Conservation (phyloP, 2,329 filamentous ascomycete species). For the Ophiostoma novo-ulmi region DNA sequence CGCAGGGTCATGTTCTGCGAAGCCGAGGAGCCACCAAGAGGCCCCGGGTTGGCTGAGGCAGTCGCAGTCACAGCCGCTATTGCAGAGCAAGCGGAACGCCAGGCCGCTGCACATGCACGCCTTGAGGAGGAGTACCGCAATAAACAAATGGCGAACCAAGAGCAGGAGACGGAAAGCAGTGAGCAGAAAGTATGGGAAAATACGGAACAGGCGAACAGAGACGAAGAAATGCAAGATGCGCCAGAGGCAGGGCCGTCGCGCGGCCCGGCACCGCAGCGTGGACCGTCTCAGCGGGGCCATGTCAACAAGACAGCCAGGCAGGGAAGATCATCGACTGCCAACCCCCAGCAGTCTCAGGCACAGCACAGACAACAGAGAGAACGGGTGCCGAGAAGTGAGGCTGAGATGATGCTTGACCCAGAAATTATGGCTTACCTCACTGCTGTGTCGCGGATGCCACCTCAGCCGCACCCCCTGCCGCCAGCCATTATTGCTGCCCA, state of each 20-base stretch:
- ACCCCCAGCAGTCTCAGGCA: neutral
- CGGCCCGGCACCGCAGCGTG: neutral
- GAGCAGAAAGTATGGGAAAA: neutral
- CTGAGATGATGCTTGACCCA: neutral
- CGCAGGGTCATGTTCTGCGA: conserved; percentile 12
- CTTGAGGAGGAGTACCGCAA: neutral
- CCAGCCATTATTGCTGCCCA: neutral
- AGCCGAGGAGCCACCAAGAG: neutral
- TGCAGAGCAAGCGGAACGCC: neutral
- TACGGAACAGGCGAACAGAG: neutral
- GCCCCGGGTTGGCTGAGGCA: neutral
- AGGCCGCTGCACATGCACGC: neutral
- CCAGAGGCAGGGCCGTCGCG: neutral
- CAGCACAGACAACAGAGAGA: neutral
- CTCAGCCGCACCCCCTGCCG: neutral
- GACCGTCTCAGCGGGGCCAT: neutral
- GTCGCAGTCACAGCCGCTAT: neutral
- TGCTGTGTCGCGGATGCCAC: neutral
- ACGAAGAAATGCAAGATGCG: neutral
- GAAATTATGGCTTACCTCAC: neutral
- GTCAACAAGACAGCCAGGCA: neutral
- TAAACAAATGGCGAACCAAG: neutral
- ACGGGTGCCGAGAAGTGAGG: neutral
- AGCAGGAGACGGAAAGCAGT: neutral
- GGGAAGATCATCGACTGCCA: neutral